Percentiles rank a stretch among this genome's conserved stretches.
Conservation (phyloP, 2,329 filamentous ascomycete species). For the Sarocladium brachiariae region DNA sequence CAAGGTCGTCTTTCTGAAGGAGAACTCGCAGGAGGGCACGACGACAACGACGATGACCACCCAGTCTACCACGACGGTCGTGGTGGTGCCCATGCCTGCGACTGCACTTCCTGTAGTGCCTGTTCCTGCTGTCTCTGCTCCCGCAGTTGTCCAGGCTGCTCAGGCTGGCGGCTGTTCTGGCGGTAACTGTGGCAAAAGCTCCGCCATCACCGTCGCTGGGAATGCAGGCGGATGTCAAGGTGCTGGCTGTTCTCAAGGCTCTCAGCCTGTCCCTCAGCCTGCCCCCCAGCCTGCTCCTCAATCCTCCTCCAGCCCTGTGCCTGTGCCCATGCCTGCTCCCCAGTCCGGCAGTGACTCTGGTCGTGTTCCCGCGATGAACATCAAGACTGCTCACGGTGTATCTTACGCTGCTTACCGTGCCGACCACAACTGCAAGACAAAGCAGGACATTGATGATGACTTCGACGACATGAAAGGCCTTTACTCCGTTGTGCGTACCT, state of each 20-base stretch:
- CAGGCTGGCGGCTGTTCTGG: background rate
- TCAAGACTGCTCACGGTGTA: constrained; percentile 25
- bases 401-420: constrained; percentile 43
- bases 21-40: background rate
- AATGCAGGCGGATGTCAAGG: background rate
- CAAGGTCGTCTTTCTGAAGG: constrained; percentile 6
- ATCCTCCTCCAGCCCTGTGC: background rate
- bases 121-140: background rate
- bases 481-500: constrained; percentile 65
- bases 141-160: background rate
- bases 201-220: background rate
- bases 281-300: background rate
- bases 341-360: background rate
- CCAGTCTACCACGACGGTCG: background rate
- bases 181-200: background rate
- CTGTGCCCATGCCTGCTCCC: background rate
- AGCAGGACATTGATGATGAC: constrained; percentile 56
- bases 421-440: constrained; percentile 59
- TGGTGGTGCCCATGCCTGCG: background rate
- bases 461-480: constrained; percentile 44
- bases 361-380: background rate
- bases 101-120: background rate
- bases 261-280: background rate
- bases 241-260: background rate
- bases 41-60: background rate